phyloP scores from a whole-genome alignment of 352 stramenopile species.

The Globisporangium parvum region DNA sequence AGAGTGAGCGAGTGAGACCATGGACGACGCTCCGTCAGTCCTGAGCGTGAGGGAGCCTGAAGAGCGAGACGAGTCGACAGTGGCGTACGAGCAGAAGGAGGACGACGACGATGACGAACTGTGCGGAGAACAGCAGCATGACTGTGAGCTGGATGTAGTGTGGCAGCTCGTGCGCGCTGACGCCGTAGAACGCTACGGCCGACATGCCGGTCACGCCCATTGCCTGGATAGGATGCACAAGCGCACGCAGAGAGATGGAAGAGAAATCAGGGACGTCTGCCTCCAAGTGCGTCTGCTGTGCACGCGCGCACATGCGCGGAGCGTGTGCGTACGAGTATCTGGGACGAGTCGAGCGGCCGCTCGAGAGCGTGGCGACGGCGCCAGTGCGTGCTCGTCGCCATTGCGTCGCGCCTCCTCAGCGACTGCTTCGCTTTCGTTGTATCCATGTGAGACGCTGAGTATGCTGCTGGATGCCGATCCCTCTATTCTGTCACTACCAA shows the following conservation, averaged over 20 bases:
- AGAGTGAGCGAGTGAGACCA: neutral
- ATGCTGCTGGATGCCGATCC: too few species aligned
- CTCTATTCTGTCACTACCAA: too few species aligned
- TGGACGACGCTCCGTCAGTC: neutral
- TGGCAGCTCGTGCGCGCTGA: conserved; percentile 41
- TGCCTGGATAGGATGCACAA: conserved; percentile 20
- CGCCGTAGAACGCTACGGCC: conserved; percentile 33
- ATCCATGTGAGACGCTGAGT: too few species aligned
- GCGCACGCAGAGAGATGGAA: neutral
- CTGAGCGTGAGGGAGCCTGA: neutral
- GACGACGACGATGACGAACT: conserved; percentile 25
- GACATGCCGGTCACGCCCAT: conserved; percentile 29
- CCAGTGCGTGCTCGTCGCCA: conserved; percentile 3
- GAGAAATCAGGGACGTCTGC: neutral
- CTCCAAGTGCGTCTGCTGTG: neutral
- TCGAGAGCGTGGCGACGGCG: conserved; percentile 43
- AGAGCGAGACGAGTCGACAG: conserved; percentile 25
- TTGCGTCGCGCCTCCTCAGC: neutral
- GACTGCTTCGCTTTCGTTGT: neutral
- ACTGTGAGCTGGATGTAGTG: conserved; percentile 25
- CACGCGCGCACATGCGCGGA: neutral
- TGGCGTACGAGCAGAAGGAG: conserved; percentile 14
- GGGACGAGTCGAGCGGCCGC: conserved; percentile 30
- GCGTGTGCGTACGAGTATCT: conserved; percentile 24
- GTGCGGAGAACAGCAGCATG: conserved; percentile 33